Base-by-base conservation (phyloP, 805 yeast species). In the Candida michaelii region DNA sequence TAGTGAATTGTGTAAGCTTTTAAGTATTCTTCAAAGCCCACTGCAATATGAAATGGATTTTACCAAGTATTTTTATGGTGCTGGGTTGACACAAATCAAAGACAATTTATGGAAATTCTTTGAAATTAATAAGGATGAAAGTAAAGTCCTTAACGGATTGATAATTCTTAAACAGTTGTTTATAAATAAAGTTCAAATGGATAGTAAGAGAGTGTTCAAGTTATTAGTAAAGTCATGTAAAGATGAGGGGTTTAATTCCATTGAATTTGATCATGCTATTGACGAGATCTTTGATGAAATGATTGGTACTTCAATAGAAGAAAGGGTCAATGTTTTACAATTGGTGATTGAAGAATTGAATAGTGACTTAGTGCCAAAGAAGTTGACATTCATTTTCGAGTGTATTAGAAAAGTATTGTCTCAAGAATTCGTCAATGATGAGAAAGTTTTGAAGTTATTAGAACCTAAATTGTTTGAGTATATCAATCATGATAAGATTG, bases 121-220 rank as follows among this genome's bases (percentile, higher is more conserved):
- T 21, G 29, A 40, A 2, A 14, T 18, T 4, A 33, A 36, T 9
- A 30, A 50, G 19, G 14, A 43, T 8, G 24, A 42, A 12, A 27
- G 55, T 1, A 48, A 48, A 14, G 39, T 55, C 3, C 42, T 65
- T 11, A 57, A 58, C 40, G 74, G 67, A 3, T 57, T 70, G 36
- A 52, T 70, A 16, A 34, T 71, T 7, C 17, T 69, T 18, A 69
- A 69, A 40, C 74, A 66, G 44, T 38, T 65, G 27, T 54, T 70
- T 12, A 60, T 66, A 24, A 62, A 56, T 44, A 47, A 60, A 13
- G 42, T 39, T 19, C 30, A 43, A 4, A 29, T 67, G 14, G 48
- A 55, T 10, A 43, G 59, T 25, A 21, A 30, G 1, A 51, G 44
- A 16, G 44, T 64, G 11, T 66, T 69, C 67, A 18, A 34, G 2